These are phyloP conservation scores for Chamaecrista fasciculata DNA, from an alignment of 306 rosid species.

Conservation along the genomic window DNA sequence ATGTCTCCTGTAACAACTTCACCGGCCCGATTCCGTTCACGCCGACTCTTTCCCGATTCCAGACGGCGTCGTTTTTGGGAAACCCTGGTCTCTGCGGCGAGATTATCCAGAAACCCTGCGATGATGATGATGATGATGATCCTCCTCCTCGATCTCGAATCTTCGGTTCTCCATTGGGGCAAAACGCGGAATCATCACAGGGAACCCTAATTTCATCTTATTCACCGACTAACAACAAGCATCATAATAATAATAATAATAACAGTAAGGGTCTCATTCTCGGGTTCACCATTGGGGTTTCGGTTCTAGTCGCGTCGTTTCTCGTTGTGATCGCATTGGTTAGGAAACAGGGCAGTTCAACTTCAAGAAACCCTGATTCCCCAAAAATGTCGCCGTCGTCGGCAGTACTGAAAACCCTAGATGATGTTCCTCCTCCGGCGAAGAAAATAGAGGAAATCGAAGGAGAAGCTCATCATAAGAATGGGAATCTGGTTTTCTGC, in stretches of 20 bases:
- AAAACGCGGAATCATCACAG: slow-evolving; percentile 58
- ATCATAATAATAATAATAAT: background rate
- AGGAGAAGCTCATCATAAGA: slow-evolving; percentile 32
- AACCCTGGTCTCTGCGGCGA: slow-evolving; percentile 80
- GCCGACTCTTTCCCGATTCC: slow-evolving; percentile 43
- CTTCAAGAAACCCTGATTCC: background rate
- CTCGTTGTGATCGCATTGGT: slow-evolving; percentile 36
- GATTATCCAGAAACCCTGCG: slow-evolving; percentile 52
- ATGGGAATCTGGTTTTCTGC: slow-evolving; percentile 68
- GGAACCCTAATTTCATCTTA: slow-evolving; percentile 43
- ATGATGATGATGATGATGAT: too few relatives aligned
- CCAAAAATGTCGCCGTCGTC: background rate
- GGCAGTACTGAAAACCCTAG: slow-evolving; percentile 3
- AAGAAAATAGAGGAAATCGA: slow-evolving; percentile 35
- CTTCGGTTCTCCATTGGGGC: slow-evolving; percentile 58
- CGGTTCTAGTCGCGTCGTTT: slow-evolving; percentile 32
- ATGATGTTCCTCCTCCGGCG: background rate
- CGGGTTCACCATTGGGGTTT: slow-evolving; percentile 40
- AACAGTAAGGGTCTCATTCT: slow-evolving; percentile 46
- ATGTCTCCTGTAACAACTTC: slow-evolving; percentile 61
- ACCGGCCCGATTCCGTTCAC: slow-evolving; percentile 66
- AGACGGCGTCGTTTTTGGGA: slow-evolving; percentile 44
- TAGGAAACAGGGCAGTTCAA: slow-evolving; percentile 25
- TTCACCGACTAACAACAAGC: slow-evolving; percentile 36
- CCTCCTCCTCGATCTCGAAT: slow-evolving; percentile 46